These are phyloP conservation scores for Cyberlindnera subsufficiens DNA, from an alignment of 805 yeast species.

Conservation along the genomic window DNA sequence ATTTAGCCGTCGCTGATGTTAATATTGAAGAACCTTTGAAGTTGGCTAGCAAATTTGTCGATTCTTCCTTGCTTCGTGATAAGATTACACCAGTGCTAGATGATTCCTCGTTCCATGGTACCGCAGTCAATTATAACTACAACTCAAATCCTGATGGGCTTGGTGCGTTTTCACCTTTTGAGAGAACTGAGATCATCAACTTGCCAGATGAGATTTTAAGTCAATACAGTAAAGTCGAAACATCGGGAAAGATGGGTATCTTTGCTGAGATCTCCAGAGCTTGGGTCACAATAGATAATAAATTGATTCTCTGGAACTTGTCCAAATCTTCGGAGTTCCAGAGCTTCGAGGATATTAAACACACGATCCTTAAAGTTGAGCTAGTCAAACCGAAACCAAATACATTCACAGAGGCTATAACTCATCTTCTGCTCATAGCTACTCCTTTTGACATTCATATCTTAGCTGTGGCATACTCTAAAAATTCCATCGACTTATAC, in stretches of 20 bases:
- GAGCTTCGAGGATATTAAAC: conserved; percentile 76
- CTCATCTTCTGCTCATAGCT: conserved; percentile 65
- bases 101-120: conserved; percentile 40
- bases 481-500: conserved; percentile 57
- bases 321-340: conserved; percentile 58
- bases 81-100: conserved; percentile 51
- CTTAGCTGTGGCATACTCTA: conserved; percentile 58
- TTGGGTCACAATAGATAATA: conserved; percentile 82
- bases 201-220: conserved; percentile 79
- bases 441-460: conserved; percentile 78
- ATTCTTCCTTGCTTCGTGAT: conserved; percentile 52
- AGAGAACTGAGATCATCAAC: conserved; percentile 56
- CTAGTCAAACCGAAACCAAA: conserved; percentile 78
- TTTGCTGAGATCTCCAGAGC: conserved; percentile 75
- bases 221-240: conserved; percentile 61
- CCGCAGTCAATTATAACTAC: conserved; percentile 64
- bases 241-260: conserved; percentile 73
- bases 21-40: conserved; percentile 34
- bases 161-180: conserved; percentile 66
- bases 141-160: conserved; percentile 41
- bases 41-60: conserved; percentile 59
- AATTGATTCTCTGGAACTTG: conserved; percentile 81
- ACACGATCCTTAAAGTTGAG: conserved; percentile 69
- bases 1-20: conserved; percentile 25
- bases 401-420: conserved; percentile 74